A percentile compares a stretch with the other conserved stretches of the same genome.
Evolutionary conservation across 441 rosid species (phyloP).

Genomic region (Eutrema salsugineum): DNA sequence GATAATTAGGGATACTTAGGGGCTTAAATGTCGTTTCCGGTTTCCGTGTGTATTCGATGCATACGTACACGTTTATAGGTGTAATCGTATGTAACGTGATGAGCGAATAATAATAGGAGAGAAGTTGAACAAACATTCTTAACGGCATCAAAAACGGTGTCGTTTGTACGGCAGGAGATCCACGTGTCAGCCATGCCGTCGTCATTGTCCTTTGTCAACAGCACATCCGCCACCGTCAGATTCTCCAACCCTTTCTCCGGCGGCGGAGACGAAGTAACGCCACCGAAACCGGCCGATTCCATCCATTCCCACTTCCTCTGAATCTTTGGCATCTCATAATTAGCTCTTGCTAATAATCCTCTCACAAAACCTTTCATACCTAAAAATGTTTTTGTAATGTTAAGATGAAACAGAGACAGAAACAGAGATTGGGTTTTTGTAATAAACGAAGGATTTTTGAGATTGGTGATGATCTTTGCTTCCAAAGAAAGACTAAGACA

Average conservation of each 20-base stretch:
- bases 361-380: constrained; percentile 25
- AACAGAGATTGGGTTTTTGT: constrained; percentile 1
- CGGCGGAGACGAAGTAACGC: constrained; percentile 22
- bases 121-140: constrained; percentile 49
- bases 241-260: constrained; percentile 74
- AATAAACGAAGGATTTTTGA: not conserved
- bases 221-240: constrained; percentile 46
- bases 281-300: constrained; percentile 20
- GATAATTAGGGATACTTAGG: no score
- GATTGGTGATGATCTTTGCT: constrained; percentile 17
- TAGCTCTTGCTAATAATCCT: constrained; percentile 29
- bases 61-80: no score
- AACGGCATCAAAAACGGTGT: constrained; percentile 65
- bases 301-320: constrained; percentile 2
- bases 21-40: no score
- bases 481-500: constrained; percentile 20
- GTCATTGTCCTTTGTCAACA: constrained; percentile 45
- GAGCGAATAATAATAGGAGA: not conserved
- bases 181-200: constrained; percentile 41
- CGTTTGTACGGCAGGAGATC: constrained; percentile 62
- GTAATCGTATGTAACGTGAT: not conserved
- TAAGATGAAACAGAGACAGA: not conserved
- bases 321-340: constrained; percentile 13
- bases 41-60: no score
- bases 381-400: not conserved